These are phyloP conservation scores for Papilionanthe hybrid DNA, from an alignment of 116 monocot species.

Conservation along the genomic window DNA sequence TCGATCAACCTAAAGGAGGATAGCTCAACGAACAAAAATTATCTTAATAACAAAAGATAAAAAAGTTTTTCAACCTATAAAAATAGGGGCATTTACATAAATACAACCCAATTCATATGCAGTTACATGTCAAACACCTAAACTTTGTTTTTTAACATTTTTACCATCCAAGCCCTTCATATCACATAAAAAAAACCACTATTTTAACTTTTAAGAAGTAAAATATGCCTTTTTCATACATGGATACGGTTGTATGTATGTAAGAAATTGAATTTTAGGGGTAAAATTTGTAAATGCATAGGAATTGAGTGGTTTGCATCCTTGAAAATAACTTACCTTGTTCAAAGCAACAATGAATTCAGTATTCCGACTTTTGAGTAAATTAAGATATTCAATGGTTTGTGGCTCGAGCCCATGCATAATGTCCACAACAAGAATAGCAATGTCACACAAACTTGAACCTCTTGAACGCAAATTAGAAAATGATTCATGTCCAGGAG, in stretches of 20 bases:
- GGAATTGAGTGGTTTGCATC: no score
- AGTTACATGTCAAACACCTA: no score
- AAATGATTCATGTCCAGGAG: slow-evolving; percentile 95
- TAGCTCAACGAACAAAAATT: background rate
- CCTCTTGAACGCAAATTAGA: slow-evolving; percentile 91
- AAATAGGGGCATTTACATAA: no score
- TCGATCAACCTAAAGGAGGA: slow-evolving; percentile 71
- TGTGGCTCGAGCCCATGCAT: slow-evolving; percentile 99
- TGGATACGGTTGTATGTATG: no score
- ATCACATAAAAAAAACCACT: no score
- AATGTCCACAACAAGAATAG: slow-evolving; percentile 93
- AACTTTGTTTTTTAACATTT: no score
- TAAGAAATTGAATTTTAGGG: no score
- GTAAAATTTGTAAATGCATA: no score
- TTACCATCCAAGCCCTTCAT: no score
- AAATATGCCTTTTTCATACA: no score
- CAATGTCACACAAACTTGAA: slow-evolving; percentile 95
- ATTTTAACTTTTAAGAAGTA: no score
- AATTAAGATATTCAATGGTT: slow-evolving; percentile 89
- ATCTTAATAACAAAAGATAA: background rate
- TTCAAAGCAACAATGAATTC: slow-evolving; percentile 98
- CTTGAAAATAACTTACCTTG: slow-evolving; percentile 49
- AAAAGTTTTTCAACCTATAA: background rate
- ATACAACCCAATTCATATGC: no score
- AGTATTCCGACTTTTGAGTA: slow-evolving; percentile 70